phyloP scores from a whole-genome alignment of 2,329 filamentous ascomycete species.

The Stenocarpella maydis region DNA sequence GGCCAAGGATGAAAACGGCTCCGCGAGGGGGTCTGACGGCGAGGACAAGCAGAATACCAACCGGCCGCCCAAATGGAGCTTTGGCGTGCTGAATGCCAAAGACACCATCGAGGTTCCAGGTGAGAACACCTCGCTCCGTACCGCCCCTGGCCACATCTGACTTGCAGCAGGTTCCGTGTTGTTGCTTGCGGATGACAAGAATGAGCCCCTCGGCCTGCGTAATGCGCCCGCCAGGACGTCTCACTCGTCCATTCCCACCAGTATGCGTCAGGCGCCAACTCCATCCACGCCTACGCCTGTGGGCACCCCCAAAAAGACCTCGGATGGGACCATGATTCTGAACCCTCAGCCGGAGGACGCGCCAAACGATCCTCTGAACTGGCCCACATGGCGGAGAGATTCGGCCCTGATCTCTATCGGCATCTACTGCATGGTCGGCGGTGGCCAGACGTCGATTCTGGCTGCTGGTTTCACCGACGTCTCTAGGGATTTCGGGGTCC shows the following conservation, averaged over 20 bases:
- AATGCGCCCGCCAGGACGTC: constrained; percentile 66
- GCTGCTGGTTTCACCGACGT: constrained; percentile 90
- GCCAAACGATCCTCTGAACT: constrained; percentile 90
- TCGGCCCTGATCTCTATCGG: constrained; percentile 81
- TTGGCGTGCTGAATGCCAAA: constrained; percentile 86
- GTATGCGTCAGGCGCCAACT: constrained; percentile 47
- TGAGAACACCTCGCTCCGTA: constrained; percentile 48
- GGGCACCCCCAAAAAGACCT: constrained; percentile 69
- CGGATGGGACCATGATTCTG: constrained; percentile 84
- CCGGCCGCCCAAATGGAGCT: constrained; percentile 57
- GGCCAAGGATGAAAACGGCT: neutral
- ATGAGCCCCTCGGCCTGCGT: constrained; percentile 66
- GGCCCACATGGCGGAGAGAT: constrained; percentile 84
- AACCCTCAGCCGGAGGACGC: constrained; percentile 94
- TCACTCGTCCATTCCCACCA: constrained; percentile 63
- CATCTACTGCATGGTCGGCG: constrained; percentile 92
- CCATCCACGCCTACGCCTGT: constrained; percentile 38
- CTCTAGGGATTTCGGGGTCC: constrained; percentile 69
- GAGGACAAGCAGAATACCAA: constrained; percentile 6
- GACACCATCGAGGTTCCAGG: constrained; percentile 88
- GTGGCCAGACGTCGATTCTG: constrained; percentile 89
- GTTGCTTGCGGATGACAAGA: constrained; percentile 62
- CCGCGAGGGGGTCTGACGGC: constrained; percentile 16
- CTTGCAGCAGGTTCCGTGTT: constrained; percentile 62
- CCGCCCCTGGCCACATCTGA: constrained; percentile 17